Evolutionary conservation across 495 filamentous ascomycete genomes (phyloP), one percentile per base, ranked within the genome.

Genomic region (Podospora australis): DNA sequence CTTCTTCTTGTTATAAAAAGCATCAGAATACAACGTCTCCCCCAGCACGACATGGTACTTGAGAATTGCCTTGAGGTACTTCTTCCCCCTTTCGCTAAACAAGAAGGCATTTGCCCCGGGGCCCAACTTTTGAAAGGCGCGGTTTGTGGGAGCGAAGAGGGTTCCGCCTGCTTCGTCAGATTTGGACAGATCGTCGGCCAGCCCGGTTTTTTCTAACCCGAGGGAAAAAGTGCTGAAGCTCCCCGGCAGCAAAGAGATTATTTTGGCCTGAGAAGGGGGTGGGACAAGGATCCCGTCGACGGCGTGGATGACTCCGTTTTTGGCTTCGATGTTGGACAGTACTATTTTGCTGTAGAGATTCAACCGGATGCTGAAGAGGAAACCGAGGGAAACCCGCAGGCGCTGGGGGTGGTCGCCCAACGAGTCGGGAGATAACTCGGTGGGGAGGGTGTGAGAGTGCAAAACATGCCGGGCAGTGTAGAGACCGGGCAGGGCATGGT

Each of bases 1-100:
- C 10, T 47, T 50, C 30, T 55, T 46, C 8, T 30, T 38, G 9
- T 74, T 71, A 64, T 88, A 88, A 57, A 73, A 86, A 14, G 77
- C 84, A 66, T 95, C 90, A 16, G 83, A 84, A 64, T 95, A 95
- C 2, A 96, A 65, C 1, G 87, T 90, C 54, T 82, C 74, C 53
- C 84, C 79, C 5, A 72, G 71, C 1, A 89, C 83, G 52, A 90
- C 64, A 58, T 94, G 87, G 63, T 94, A 95, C 64, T 82, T 66
- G 17, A 95, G 67, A 43, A 95, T 60, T 1, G 84, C 83, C 48
- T 73, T 77, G n/a, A 95, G 71, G 57, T 83, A 90, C 53, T 79
- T 75, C 48, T 69, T 66, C 1, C 89, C 89, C 30, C 67, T 70
- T n/a, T 72, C 64, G 53, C 78, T 80, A 68, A 94, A 94, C 20